Evolutionary conservation across 164 flowering plant genomes (phyloP), one percentile per base, ranked within the genome.

Genomic region (Vitis riparia): DNA sequence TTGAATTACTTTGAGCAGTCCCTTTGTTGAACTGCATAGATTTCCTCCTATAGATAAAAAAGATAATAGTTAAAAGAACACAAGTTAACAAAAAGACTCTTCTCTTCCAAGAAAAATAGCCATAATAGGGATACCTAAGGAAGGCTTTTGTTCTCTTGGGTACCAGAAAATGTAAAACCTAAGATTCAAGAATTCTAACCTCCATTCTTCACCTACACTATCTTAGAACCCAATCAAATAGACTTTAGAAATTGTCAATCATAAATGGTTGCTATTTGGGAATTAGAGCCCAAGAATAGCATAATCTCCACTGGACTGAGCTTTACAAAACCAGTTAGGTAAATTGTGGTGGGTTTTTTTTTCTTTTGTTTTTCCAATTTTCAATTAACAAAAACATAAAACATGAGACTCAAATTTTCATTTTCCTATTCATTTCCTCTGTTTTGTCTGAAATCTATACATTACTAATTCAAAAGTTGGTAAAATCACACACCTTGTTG

Each of bases 11-110:
- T 56, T 16, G 69, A 56, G 10, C 8, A 65, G 44, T 59, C 27
- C 68, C 74, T 60, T 78, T 67, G 12, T 47, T 60, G 63, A 44
- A 59, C 12, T 75, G 69, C 9, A 67, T 64, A 16, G 79, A 71
- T 58, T 78, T 79, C 74, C 77, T 79, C 71, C 73, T 69, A 70
- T 16, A 64, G 27, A 30, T 7, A 53, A 14, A 13, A 51, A n/a
- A 7, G 17, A n/a, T 9, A 62, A 53, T 17, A 50, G 29, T 19
- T 11, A 14, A 9, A 51, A 19, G 0, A 7, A 23, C 44, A 55
- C 37, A 30, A 51, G 71, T 37, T 29, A 51, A 19, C 12, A n/a
- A 59, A 64, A 6, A 53, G 10, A 15, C 7, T 37, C 64, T 32
- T 5, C 37, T 32, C 37, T 32, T 32, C 37, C 37, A 32, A 32